Evolutionary conservation across 768 basidiomycete species (phyloP), one percentile per base, ranked within the genome.

Genomic region (Postia placenta): DNA sequence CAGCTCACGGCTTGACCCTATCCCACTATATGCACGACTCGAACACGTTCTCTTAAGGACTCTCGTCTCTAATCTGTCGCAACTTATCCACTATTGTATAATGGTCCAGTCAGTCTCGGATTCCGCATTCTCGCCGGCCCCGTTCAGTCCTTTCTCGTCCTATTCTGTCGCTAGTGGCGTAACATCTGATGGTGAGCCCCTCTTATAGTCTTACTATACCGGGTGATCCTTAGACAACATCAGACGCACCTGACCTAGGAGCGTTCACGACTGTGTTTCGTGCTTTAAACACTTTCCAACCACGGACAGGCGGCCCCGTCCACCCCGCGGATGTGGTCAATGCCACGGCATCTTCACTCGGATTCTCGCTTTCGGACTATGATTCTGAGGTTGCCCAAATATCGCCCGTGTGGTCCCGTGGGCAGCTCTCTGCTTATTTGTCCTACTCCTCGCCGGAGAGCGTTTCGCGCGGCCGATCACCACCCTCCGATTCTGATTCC

Each of bases 161-260:
- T 50, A 61, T 53, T 62, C 52, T 26, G 61, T 43, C 48, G 61
- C 57, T 28, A 66, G 66, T 47, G 68, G 64, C 30, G 63, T 61
- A 28, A 69, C 68, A 25, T 69, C 68, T 14, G 68, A 69, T 45
- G 68, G 68, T 69, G 49, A 52, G 68, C 42, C 11, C n/a, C 23
- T 43, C 24, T 15, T 40, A 14, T 41, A 44, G 14, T 26, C n/a
- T 26, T 35, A 25, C 3, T 22, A 14, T 17, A 0, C n/a, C 33
- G 33, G 19, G 5, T 14, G 4, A 25, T 15, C 11, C 49, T 48
- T 15, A 51, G 39, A 20, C 12, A 15, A 5, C 9, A 23, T 44
- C 64, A 79, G 77, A 86, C 61, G 74, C 76, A 50, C 85, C 85
- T 37, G 84, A 87, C 64, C 73, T 88, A 6, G 87, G 86, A 5